These are phyloP conservation scores for Wickerhamiella azymoides DNA, from an alignment of 805 yeast species.

Conservation along the genomic window DNA sequence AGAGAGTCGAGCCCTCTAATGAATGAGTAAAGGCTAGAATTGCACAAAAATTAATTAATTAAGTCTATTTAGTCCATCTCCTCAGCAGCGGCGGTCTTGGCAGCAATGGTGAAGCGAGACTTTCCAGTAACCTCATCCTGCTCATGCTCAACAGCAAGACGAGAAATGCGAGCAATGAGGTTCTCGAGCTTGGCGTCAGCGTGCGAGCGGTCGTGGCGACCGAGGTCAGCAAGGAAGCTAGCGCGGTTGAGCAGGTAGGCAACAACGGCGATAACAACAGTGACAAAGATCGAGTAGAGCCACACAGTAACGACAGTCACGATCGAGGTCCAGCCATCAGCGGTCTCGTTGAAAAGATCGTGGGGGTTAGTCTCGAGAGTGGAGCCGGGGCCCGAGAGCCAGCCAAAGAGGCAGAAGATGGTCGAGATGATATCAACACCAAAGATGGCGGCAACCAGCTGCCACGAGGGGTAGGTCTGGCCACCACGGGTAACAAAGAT, in stretches of 20 bases:
- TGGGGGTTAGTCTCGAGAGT: slow-evolving; percentile 22
- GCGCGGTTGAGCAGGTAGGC: slow-evolving; percentile 54
- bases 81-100: slow-evolving; percentile 25
- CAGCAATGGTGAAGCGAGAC: slow-evolving; percentile 24
- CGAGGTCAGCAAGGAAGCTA: slow-evolving; percentile 24
- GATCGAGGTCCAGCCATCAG: slow-evolving; percentile 88
- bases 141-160: slow-evolving; percentile 29
- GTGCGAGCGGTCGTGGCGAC: slow-evolving; percentile 23
- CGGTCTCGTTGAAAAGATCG: slow-evolving; percentile 35
- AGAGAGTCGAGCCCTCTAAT: too few relatives aligned
- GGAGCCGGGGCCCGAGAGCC: slow-evolving; percentile 43
- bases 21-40: too few relatives aligned
- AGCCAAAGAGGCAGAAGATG: slow-evolving; percentile 83
- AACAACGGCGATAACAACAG: slow-evolving; percentile 91
- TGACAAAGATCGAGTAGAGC: slow-evolving; percentile 91
- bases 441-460: slow-evolving; percentile 85
- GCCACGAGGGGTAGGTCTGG: slow-evolving; percentile 98
- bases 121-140: slow-evolving; percentile 21
- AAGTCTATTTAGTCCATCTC: slow-evolving; percentile 22
- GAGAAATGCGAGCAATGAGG: slow-evolving; percentile 26
- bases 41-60: neutral
- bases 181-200: slow-evolving; percentile 26
- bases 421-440: slow-evolving; percentile 85
- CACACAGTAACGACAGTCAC: slow-evolving; percentile 87
- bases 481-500: slow-evolving; percentile 96